Evolutionary conservation across 257 asterid genomes (phyloP).

Genomic region (Pogostemon cablin): DNA sequence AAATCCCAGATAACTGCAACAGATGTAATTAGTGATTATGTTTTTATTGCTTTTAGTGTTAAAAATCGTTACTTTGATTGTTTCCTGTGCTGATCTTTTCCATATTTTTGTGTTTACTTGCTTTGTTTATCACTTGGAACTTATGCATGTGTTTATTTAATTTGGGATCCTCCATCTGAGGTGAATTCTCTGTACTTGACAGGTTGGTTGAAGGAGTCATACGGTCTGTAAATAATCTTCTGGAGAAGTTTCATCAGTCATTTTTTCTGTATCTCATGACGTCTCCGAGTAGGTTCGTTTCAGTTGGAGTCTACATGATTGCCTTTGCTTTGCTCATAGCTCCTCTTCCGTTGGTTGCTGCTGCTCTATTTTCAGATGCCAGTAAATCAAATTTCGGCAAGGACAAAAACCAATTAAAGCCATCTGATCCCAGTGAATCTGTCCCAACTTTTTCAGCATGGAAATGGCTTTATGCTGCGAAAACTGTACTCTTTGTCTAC

Average conservation of each 20-base stretch:
- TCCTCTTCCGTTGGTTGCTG: conserved; percentile 90
- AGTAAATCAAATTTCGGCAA: conserved; percentile 35
- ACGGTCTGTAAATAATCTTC: conserved; percentile 88
- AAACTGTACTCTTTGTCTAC: conserved; percentile 65
- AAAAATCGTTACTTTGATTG: not conserved
- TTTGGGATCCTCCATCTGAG: conserved; percentile 28
- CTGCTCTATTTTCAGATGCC: conserved; percentile 72
- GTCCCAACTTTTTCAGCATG: conserved; percentile 56
- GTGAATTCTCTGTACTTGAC: conserved; percentile 37
- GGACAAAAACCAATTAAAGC: conserved; percentile 33
- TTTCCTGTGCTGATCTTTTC: not conserved
- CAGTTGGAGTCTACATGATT: conserved; percentile 95
- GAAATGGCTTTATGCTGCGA: conserved; percentile 89
- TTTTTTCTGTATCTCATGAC: conserved; percentile 88
- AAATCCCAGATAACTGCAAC: not conserved
- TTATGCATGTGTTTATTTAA: not conserved
- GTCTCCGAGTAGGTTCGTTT: conserved; percentile 76
- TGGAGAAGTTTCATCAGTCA: conserved; percentile 97
- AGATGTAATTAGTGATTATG: not conserved
- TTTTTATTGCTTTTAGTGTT: not conserved
- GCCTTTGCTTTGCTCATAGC: conserved; percentile 83
- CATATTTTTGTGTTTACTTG: conserved; percentile 20
- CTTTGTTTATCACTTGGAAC: conserved; percentile 16
- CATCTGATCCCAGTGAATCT: conserved; percentile 37
- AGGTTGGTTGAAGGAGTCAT: conserved; percentile 93